Percentiles rank a stretch among this genome's conserved stretches.
Conservation (phyloP, 2,329 filamentous ascomycete species). For the Nannizziopsis barbatae region DNA sequence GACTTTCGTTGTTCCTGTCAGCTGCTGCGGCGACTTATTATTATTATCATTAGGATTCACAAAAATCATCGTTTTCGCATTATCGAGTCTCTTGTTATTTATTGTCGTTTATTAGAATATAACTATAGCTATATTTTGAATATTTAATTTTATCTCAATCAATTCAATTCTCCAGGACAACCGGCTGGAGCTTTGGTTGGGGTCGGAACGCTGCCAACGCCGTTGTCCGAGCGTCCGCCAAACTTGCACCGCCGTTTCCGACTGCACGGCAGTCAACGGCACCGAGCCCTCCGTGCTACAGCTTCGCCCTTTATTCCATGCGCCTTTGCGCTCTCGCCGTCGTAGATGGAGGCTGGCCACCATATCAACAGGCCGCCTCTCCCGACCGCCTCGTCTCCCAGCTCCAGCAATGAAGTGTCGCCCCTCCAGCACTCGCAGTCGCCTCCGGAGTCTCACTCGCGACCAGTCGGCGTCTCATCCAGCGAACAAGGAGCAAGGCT, state of each 20-base stretch:
- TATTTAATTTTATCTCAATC: too few species aligned
- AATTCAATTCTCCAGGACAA: too few species aligned
- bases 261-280: neutral
- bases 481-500: neutral
- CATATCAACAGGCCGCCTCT: neutral
- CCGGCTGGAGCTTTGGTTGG: too few species aligned
- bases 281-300: neutral
- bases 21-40: too few species aligned
- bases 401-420: neutral
- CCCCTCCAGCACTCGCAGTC: neutral
- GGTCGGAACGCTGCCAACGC: slow-evolving; percentile 4
- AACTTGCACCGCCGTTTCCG: neutral
- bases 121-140: too few species aligned
- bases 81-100: too few species aligned
- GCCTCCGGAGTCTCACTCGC: neutral
- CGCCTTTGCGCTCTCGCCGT: neutral
- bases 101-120: too few species aligned
- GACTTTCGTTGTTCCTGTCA: too few species aligned
- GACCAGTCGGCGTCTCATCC: neutral
- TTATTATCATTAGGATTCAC: too few species aligned
- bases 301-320: neutral
- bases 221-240: slow-evolving; percentile 1
- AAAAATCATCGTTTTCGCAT: too few species aligned
- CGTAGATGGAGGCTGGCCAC: slow-evolving; percentile 6
- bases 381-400: neutral